Conservation (phyloP, 2,329 filamentous ascomycete genomes). For the Monosporascus sp. region DNA sequence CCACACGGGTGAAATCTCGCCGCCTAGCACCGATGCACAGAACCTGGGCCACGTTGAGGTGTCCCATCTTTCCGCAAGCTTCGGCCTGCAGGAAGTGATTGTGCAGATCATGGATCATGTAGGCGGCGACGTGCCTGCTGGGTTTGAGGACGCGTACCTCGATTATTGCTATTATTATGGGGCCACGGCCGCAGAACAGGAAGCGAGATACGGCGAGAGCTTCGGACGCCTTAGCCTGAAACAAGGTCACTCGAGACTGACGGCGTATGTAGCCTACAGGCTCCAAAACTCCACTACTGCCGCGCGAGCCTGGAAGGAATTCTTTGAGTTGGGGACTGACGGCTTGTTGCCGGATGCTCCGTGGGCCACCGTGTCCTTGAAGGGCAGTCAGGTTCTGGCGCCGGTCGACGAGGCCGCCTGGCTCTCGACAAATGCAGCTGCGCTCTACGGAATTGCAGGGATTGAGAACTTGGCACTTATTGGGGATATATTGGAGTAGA, state of each 20-base stretch:
- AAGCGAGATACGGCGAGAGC: slow-evolving; percentile 42
- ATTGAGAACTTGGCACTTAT: slow-evolving; percentile 49
- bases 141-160: slow-evolving; percentile 49
- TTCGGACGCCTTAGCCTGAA: slow-evolving; percentile 43
- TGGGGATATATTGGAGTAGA: slow-evolving; percentile 24
- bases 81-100: slow-evolving; percentile 53
- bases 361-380: slow-evolving; percentile 33
- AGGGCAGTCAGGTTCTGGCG: slow-evolving; percentile 37
- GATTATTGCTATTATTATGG: slow-evolving; percentile 57
- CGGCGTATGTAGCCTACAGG: slow-evolving; percentile 45
- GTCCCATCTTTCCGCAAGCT: slow-evolving; percentile 52
- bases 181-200: slow-evolving; percentile 43
- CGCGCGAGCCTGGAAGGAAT: slow-evolving; percentile 48
- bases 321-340: slow-evolving; percentile 34
- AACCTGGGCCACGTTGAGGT: slow-evolving; percentile 47
- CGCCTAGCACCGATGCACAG: slow-evolving; percentile 45
- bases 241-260: slow-evolving; percentile 54
- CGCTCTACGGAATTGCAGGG: slow-evolving; percentile 50
- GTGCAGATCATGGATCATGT: slow-evolving; percentile 49
- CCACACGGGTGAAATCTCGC: slow-evolving; percentile 41
- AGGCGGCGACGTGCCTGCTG: slow-evolving; percentile 36
- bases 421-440: slow-evolving; percentile 51
- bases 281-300: slow-evolving; percentile 42
- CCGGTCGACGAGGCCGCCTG: slow-evolving; percentile 51
- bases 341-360: slow-evolving; percentile 33